A percentile compares a stretch with the other conserved stretches of the same genome.
Conservation (phyloP, 352 stramenopile species). For the Pythium brachiatum region DNA sequence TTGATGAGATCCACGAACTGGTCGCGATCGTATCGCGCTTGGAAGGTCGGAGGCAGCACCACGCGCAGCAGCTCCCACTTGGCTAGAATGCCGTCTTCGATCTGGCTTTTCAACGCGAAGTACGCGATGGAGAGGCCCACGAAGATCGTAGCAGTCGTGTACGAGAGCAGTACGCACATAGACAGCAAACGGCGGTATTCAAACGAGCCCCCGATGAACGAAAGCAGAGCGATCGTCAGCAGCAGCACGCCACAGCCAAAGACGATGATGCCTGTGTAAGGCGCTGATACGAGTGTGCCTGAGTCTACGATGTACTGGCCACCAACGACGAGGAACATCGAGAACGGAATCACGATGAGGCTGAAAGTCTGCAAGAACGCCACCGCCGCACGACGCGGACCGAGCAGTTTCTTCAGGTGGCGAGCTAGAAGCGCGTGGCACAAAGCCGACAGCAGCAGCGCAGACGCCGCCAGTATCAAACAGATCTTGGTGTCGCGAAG, state of each 20-base stretch:
- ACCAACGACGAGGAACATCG: slow-evolving; percentile 62
- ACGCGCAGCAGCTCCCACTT: slow-evolving; percentile 63
- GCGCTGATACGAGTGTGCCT: slow-evolving; percentile 54
- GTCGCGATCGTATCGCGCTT: slow-evolving; percentile 62
- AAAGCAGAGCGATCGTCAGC: slow-evolving; percentile 53
- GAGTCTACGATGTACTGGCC: slow-evolving; percentile 76
- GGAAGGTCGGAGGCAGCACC: slow-evolving; percentile 64
- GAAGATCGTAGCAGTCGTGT: slow-evolving; percentile 42
- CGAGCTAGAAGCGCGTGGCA: slow-evolving; percentile 40
- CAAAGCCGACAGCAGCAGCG: slow-evolving; percentile 37
- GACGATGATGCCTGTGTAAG: slow-evolving; percentile 70
- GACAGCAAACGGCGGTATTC: slow-evolving; percentile 77
- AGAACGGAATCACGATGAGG: slow-evolving; percentile 58
- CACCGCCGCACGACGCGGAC: slow-evolving; percentile 44
- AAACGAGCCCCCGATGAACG: slow-evolving; percentile 70
- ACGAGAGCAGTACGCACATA: slow-evolving; percentile 63
- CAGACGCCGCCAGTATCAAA: slow-evolving; percentile 32
- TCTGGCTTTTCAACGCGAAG: slow-evolving; percentile 41
- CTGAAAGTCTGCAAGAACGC: slow-evolving; percentile 76
- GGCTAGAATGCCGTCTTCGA: slow-evolving; percentile 52
- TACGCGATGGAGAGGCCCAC: slow-evolving; percentile 57
- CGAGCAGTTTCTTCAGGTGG: slow-evolving; percentile 50
- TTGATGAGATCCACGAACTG: slow-evolving; percentile 56
- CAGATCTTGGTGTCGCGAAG: slow-evolving; percentile 36
- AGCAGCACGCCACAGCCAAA: slow-evolving; percentile 54